Percentiles rank a stretch among this genome's conserved stretches.
Conservation (phyloP, 2,329 filamentous ascomycete species). For the Colletotrichum gigasporum region DNA sequence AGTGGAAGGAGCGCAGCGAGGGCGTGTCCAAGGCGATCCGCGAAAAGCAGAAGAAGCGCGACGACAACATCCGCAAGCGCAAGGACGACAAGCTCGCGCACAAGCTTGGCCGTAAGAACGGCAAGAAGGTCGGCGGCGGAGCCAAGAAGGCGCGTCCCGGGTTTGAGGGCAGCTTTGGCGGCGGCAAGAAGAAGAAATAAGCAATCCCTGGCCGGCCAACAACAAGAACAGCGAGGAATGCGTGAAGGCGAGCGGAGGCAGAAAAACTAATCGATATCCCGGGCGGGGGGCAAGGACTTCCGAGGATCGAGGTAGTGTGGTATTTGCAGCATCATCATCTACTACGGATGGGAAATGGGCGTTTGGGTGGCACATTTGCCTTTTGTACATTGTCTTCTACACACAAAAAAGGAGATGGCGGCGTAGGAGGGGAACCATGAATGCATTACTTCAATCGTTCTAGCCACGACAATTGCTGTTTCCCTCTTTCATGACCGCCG, state of each 20-base stretch:
- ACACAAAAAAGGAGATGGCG: slow-evolving; percentile 17
- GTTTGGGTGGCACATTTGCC: slow-evolving; percentile 1
- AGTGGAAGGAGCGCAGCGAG: slow-evolving; percentile 80
- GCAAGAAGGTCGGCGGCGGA: slow-evolving; percentile 52
- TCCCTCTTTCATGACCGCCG: no score
- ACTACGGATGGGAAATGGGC: slow-evolving; percentile 15
- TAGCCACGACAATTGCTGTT: slow-evolving; percentile 15
- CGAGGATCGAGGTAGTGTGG: not conserved
- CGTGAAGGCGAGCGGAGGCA: not conserved
- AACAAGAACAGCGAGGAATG: not conserved
- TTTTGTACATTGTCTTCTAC: not conserved
- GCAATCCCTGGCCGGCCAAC: not conserved
- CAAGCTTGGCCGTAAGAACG: slow-evolving; percentile 64
- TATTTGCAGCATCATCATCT: slow-evolving; percentile 12
- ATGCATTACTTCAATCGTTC: slow-evolving; percentile 28
- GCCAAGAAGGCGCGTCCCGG: slow-evolving; percentile 67
- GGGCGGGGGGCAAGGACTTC: not conserved
- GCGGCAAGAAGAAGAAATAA: slow-evolving; percentile 57
- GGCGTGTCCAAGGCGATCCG: slow-evolving; percentile 81
- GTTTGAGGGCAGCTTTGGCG: slow-evolving; percentile 74
- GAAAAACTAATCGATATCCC: slow-evolving; percentile 25
- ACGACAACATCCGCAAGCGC: slow-evolving; percentile 79
- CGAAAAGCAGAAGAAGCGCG: slow-evolving; percentile 82
- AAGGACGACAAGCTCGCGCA: slow-evolving; percentile 75
- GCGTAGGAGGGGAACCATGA: slow-evolving; percentile 27